Evolutionary conservation across 257 asterid species (phyloP).

Genomic region (Parsonsia alboflavescens): DNA sequence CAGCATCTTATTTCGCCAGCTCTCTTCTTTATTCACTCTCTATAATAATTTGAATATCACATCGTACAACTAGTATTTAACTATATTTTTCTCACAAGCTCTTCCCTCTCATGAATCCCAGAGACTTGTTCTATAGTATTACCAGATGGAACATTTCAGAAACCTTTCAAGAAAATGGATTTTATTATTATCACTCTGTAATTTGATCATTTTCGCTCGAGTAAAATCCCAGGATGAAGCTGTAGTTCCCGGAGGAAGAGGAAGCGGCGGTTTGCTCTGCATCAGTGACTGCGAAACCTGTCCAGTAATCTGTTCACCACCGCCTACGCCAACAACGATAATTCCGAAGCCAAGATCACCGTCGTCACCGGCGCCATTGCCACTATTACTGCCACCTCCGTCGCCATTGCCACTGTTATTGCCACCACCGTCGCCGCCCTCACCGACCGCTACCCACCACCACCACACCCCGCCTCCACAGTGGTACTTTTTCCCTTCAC

Average conservation of each 20-base stretch:
- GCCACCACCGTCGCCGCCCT: conserved; percentile 22
- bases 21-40: background rate
- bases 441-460: conserved; percentile 25
- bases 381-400: conserved; percentile 9
- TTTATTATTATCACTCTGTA: conserved; percentile 22
- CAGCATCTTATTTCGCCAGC: background rate
- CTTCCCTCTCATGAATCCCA: conserved; percentile 13
- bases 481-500: conserved; percentile 33
- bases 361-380: conserved; percentile 2
- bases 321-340: conserved; percentile 10
- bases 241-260: conserved; percentile 14
- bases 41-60: too few relatives aligned
- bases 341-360: conserved; percentile 19
- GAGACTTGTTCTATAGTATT: background rate
- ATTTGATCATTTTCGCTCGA: conserved; percentile 12
- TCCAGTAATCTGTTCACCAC: conserved; percentile 64
- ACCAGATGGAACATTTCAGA: conserved; percentile 28
- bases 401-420: conserved; percentile 2
- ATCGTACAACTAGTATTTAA: too few relatives aligned
- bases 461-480: conserved; percentile 41
- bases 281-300: conserved; percentile 68
- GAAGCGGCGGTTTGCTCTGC: conserved; percentile 37
- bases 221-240: conserved; percentile 30
- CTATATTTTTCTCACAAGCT: background rate
- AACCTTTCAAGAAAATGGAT: conserved; percentile 19